Conservation (phyloP, 352 stramenopile species). For the Pythium oligandrum region DNA sequence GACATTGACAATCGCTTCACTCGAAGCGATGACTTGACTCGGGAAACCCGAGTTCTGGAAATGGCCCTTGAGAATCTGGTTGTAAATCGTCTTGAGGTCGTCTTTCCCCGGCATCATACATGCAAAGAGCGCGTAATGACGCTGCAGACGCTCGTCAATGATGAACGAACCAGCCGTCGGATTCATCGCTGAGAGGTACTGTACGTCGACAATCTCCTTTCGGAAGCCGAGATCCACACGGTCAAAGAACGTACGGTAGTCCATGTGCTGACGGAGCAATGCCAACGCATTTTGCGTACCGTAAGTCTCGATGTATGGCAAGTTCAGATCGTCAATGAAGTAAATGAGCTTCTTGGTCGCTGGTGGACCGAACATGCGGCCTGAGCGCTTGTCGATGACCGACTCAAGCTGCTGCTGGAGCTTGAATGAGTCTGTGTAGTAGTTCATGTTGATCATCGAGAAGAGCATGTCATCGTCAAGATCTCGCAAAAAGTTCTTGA, state of each 20-base stretch:
- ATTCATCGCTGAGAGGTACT: constrained; percentile 97
- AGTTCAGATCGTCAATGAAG: constrained; percentile 96
- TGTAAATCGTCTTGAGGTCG: constrained; percentile 95
- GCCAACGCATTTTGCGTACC: constrained; percentile 95
- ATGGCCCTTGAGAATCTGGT: constrained; percentile 93
- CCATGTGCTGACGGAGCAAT: constrained; percentile 94
- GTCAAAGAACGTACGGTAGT: constrained; percentile 95
- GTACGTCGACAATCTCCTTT: constrained; percentile 96
- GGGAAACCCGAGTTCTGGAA: constrained; percentile 84
- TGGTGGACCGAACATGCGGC: constrained; percentile 93
- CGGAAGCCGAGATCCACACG: constrained; percentile 93
- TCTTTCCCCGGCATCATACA: constrained; percentile 94
- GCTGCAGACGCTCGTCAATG: constrained; percentile 95
- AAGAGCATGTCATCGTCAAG: constrained; percentile 93
- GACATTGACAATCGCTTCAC: constrained; percentile 88
- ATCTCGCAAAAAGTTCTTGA: constrained; percentile 94
- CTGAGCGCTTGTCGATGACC: constrained; percentile 96
- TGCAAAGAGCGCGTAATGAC: constrained; percentile 95
- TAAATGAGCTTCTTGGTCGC: constrained; percentile 95
- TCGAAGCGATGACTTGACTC: constrained; percentile 48
- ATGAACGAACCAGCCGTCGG: constrained; percentile 95
- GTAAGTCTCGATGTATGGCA: constrained; percentile 97
- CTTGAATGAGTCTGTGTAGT: constrained; percentile 94
- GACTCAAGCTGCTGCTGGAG: constrained; percentile 95
- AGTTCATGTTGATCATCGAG: constrained; percentile 98